These are phyloP conservation scores for Fomes fomentarius DNA, from an alignment of 1,284 basidiomycete genomes.

Conservation along the genomic window DNA sequence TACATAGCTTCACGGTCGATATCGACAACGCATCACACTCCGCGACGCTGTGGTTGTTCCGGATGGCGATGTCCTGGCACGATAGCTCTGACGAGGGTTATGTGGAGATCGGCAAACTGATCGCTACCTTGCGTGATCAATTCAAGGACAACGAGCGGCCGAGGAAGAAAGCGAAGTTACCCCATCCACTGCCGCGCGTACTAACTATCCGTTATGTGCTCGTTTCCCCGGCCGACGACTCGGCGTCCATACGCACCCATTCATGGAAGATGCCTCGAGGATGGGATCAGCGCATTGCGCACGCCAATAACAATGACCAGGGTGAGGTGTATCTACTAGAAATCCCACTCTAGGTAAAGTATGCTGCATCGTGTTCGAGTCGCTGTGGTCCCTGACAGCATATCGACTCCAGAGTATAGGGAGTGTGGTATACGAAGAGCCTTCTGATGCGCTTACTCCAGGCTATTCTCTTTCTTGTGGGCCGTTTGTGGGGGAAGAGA, in stretches of 20 bases:
- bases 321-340: neutral
- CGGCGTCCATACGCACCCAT: too few species aligned
- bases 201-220: neutral
- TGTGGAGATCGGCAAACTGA: neutral
- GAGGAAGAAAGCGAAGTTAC: neutral
- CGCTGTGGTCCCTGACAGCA: too few species aligned
- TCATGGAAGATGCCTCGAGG: neutral
- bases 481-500: too few species aligned
- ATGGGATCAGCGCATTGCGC: neutral
- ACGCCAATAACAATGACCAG: neutral
- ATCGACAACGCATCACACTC: neutral
- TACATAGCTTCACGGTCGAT: neutral
- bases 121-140: neutral
- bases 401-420: too few species aligned
- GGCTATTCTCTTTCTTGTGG: too few species aligned
- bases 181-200: neutral
- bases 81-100: neutral
- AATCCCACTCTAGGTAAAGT: neutral
- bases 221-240: neutral
- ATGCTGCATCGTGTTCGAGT: too few species aligned
- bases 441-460: too few species aligned
- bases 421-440: too few species aligned
- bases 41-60: neutral
- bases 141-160: neutral
- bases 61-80: neutral